These are phyloP conservation scores for Chenopodium quinoa DNA, from an alignment of 148 eudicot species.

Conservation along the genomic window DNA sequence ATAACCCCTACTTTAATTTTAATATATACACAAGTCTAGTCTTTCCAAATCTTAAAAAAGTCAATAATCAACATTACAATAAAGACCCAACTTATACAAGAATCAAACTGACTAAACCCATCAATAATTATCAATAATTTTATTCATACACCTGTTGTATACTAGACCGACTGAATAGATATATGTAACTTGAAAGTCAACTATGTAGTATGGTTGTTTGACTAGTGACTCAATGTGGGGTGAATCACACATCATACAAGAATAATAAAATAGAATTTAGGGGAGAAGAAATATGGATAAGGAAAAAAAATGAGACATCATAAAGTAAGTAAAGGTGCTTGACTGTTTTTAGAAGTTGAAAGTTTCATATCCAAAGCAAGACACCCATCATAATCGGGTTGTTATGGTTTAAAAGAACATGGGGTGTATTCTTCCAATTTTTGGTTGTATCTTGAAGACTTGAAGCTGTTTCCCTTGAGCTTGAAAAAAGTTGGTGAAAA, in stretches of 20 bases:
- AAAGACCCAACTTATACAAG: too few species aligned
- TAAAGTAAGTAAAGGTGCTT: conserved; percentile 22
- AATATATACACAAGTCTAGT: too few species aligned
- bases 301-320: conserved; percentile 20
- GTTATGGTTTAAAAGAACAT: conserved; percentile 4
- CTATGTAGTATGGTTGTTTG: conserved; percentile 13
- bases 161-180: not conserved
- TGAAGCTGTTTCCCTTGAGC: not conserved
- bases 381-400: conserved; percentile 22
- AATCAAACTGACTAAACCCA: too few species aligned
- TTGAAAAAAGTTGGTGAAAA: conserved; percentile 1
- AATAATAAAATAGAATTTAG: not conserved
- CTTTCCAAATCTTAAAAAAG: too few species aligned
- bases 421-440: conserved; percentile 27
- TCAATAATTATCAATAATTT: too few species aligned
- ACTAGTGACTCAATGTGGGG: conserved; percentile 32
- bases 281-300: conserved; percentile 22
- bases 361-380: conserved; percentile 11
- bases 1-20: too few species aligned
- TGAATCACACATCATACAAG: conserved; percentile 22
- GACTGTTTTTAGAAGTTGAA: conserved; percentile 12
- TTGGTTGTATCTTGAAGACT: not conserved
- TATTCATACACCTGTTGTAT: not conserved
- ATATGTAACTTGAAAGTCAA: not conserved
- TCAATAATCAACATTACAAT: too few species aligned